phyloP scores from a whole-genome alignment of 495 filamentous ascomycete species.

The Hyaloscypha variabilis region DNA sequence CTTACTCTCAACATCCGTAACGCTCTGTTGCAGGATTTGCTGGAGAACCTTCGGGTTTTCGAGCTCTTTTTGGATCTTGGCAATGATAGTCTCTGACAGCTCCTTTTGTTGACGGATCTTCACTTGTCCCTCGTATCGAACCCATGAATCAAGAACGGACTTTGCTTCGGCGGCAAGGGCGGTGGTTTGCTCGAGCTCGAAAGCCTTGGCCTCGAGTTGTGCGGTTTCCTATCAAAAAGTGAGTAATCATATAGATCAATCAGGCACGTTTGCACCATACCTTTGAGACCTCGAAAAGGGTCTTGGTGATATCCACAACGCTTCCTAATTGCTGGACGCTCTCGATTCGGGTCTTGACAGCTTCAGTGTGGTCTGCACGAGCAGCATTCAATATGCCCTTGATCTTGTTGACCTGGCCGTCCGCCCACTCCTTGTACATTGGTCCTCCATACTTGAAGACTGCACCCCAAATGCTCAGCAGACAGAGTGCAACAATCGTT shows the following conservation, averaged over 20 bases:
- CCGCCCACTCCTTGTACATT: conserved; percentile 89
- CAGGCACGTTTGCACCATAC: conserved; percentile 44
- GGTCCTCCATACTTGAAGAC: conserved; percentile 92
- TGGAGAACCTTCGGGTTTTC: conserved; percentile 94
- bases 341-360: conserved; percentile 90
- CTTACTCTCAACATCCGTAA: conserved; percentile 96
- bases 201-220: conserved; percentile 90
- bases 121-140: conserved; percentile 96
- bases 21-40: conserved; percentile 93
- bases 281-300: conserved; percentile 97
- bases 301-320: conserved; percentile 95
- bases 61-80: conserved; percentile 97
- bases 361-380: conserved; percentile 89
- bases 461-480: conserved; percentile 86
- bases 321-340: conserved; percentile 89
- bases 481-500: conserved; percentile 84
- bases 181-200: conserved; percentile 94
- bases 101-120: conserved; percentile 98
- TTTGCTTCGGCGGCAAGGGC: conserved; percentile 90
- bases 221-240: conserved; percentile 81
- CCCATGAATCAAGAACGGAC: conserved; percentile 94
- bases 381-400: conserved; percentile 91
- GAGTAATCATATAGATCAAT: conserved; percentile 8
- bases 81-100: conserved; percentile 87
- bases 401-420: conserved; percentile 83